A percentile compares a stretch with the other conserved stretches of the same genome.
Evolutionary conservation across 768 basidiomycete genomes (phyloP).

Genomic region (Tulasnella calospora): DNA sequence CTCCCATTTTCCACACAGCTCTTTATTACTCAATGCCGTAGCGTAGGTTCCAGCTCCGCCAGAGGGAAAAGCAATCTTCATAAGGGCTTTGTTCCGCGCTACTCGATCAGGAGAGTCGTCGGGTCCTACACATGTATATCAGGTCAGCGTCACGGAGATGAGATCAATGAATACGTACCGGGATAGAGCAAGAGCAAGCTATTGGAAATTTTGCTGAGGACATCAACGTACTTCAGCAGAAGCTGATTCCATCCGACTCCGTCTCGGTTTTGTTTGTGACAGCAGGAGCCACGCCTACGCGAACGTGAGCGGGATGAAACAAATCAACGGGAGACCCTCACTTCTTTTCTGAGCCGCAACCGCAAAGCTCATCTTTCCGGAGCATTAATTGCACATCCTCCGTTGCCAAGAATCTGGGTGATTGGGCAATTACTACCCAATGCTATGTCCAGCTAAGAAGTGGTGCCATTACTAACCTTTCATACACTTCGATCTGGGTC

Average conservation of each 20-base stretch:
- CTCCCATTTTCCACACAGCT: conserved; percentile 81
- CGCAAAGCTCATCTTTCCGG: conserved; percentile 63
- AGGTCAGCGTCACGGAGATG: neutral
- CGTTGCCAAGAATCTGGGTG: conserved; percentile 49
- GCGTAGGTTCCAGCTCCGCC: conserved; percentile 49
- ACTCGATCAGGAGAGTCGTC: conserved; percentile 68
- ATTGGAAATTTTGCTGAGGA: conserved; percentile 84
- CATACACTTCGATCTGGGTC: conserved; percentile 69
- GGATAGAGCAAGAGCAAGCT: conserved; percentile 84
- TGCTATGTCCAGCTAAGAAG: neutral
- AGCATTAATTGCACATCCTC: conserved; percentile 66
- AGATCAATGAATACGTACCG: conserved; percentile 41
- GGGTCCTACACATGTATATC: conserved; percentile 48
- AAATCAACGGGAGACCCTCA: conserved; percentile 36
- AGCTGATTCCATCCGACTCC: conserved; percentile 37
- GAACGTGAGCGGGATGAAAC: conserved; percentile 29
- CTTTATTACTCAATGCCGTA: conserved; percentile 55
- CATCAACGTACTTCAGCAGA: conserved; percentile 70
- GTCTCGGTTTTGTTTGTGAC: conserved; percentile 43
- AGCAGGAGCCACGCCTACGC: conserved; percentile 57
- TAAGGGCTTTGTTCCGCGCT: conserved; percentile 56
- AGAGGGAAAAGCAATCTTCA: conserved; percentile 60
- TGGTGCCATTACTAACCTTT: conserved; percentile 37
- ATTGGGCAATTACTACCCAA: neutral
- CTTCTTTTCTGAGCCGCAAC: conserved; percentile 61